A percentile compares a stretch with the other conserved stretches of the same genome.
phyloP scores from a whole-genome alignment of 2,329 filamentous ascomycete species.

The Sarocladium brachiariae region DNA sequence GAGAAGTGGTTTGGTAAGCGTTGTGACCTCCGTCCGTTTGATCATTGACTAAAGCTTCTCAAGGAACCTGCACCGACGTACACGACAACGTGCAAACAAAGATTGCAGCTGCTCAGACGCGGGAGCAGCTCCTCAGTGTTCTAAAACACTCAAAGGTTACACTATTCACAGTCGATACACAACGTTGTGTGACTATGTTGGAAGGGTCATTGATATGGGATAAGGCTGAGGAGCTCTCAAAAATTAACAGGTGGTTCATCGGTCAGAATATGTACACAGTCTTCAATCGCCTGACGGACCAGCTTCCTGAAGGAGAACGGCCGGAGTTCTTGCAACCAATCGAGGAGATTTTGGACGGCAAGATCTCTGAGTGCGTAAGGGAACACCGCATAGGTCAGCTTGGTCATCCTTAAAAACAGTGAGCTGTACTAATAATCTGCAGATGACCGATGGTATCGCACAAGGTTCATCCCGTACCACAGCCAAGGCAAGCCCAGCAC shows the following conservation, averaged over 20 bases:
- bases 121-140: constrained; percentile 66
- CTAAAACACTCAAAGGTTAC: constrained; percentile 70
- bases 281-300: constrained; percentile 44
- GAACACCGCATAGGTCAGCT: constrained; percentile 52
- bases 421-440: constrained; percentile 10
- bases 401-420: not conserved
- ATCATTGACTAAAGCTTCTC: not conserved
- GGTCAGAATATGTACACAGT: constrained; percentile 59
- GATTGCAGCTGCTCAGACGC: constrained; percentile 56
- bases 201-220: constrained; percentile 61
- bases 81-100: constrained; percentile 67
- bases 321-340: constrained; percentile 51
- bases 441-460: constrained; percentile 63
- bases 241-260: constrained; percentile 42
- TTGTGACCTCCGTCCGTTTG: not conserved
- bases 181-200: constrained; percentile 57
- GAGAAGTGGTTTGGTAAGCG: constrained; percentile 67
- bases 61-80: constrained; percentile 67
- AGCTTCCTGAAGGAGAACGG: constrained; percentile 34
- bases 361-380: constrained; percentile 52
- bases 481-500: not conserved
- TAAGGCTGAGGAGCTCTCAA: constrained; percentile 29
- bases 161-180: constrained; percentile 63
- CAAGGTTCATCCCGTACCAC: constrained; percentile 54
- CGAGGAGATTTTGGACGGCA: constrained; percentile 57